Base-by-base conservation (phyloP, 2,329 filamentous ascomycete genomes). In the Aspergillus sp. region DNA sequence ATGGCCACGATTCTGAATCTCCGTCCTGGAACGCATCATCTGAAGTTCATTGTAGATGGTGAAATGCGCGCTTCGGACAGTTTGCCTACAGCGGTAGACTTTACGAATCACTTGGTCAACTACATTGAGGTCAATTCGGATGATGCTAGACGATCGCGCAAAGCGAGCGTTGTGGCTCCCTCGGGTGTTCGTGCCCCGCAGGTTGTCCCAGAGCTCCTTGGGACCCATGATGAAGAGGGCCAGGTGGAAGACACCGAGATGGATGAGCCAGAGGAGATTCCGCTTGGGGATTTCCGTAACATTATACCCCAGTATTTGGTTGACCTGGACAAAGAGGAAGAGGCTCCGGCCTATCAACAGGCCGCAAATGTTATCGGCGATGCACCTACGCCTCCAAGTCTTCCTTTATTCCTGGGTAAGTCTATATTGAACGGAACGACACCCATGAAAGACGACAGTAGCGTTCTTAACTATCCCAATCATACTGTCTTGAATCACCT, bases 61-160 rank as follows among this genome's bases (percentile, higher is more conserved):
- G 85, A 91, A 62, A 95, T 96, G 89, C 82, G 85, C 64, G 93
- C 90, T 12, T 93, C 89, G 13, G 83, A 87, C 51, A 82, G 86
- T 54, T 77, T 96, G 47, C 91, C 93, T 12, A 97, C 93, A 0
- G 95, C 93, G 1, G 93, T 98, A 49, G 93, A 98, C 67, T 96
- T 94, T 67, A 94, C 90, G 55, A 97, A 97, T 72, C 95, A 95
- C 64, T 77, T 98, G 15, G 91, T 98, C 70, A 98, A 98, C 71
- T 98, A 97, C 66, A 88, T 98, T 62, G 93, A 98, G 73, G 87
- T 97, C 53, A 88, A 80, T 60, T 82, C 88, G 32, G 85, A 90
- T 48, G 85, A 90, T 61, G 70, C 84, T 20, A 56, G 58, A 42
- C 62, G 64, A 35, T 51, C 61, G 38, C 60, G 66, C 41, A 60